phyloP scores from a whole-genome alignment of 2,329 filamentous ascomycete genomes.

The Pseudogymnoascus verrucosus region DNA sequence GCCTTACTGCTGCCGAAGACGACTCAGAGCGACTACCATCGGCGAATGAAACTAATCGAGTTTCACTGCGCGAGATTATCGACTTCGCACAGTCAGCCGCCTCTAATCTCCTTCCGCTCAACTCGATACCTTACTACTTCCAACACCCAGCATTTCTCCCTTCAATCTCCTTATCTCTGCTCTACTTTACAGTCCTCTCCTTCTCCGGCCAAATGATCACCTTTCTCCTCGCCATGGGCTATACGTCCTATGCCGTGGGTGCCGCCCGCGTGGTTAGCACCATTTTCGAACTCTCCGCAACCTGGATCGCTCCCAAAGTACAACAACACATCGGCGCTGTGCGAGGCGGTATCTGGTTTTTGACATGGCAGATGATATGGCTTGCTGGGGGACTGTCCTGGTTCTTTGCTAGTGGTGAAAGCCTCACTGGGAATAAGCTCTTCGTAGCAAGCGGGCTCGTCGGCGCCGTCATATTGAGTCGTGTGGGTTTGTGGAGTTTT shows the following conservation, averaged over 20 bases:
- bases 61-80: neutral
- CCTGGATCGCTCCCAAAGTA: constrained; percentile 48
- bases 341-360: constrained; percentile 60
- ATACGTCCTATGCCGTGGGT: constrained; percentile 43
- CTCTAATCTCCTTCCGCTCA: constrained; percentile 26
- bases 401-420: constrained; percentile 27
- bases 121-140: constrained; percentile 33
- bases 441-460: constrained; percentile 19
- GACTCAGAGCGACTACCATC: too few species aligned
- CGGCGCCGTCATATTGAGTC: constrained; percentile 29
- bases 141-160: constrained; percentile 49
- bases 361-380: constrained; percentile 57
- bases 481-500: constrained; percentile 32
- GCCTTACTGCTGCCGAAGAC: too few species aligned
- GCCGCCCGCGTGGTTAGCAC: constrained; percentile 44
- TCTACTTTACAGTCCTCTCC: constrained; percentile 54
- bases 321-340: constrained; percentile 49
- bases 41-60: neutral
- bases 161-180: constrained; percentile 49
- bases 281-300: constrained; percentile 50
- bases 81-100: constrained; percentile 17
- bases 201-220: constrained; percentile 58
- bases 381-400: constrained; percentile 37
- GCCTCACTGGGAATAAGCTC: too few species aligned
- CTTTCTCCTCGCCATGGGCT: constrained; percentile 48